Evolutionary conservation across 2,329 filamentous ascomycete genomes (phyloP).

Genomic region (Fusarium sp.): DNA sequence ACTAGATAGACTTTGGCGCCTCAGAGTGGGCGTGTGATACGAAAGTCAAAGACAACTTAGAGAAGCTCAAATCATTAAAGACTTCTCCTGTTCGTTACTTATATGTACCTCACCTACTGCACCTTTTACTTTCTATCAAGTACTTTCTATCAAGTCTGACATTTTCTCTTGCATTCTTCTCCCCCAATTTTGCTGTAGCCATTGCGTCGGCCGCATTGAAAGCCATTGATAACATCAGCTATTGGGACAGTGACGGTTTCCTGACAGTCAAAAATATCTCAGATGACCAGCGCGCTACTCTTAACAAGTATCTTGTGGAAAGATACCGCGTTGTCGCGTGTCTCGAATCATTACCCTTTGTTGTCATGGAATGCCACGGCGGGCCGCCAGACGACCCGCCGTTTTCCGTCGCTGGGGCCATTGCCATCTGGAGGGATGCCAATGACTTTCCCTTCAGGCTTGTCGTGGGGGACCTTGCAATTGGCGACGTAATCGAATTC

Average conservation of each 20-base stretch:
- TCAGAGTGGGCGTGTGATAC: background rate
- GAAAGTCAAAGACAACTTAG: background rate
- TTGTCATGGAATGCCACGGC: background rate
- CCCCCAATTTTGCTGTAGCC: background rate
- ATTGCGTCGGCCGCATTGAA: background rate
- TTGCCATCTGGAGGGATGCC: background rate
- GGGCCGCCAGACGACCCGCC: background rate
- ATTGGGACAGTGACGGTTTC: background rate
- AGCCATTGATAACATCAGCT: background rate
- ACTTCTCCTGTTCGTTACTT: background rate
- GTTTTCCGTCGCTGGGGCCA: background rate
- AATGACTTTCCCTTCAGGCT: rapidly evolving
- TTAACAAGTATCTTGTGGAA: rapidly evolving
- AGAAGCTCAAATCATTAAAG: background rate
- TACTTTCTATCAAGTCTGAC: too few species aligned
- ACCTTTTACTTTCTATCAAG: rapidly evolving
- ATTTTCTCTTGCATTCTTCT: background rate
- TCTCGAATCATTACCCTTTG: background rate
- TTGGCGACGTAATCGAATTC: rapidly evolving
- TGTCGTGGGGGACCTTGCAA: rapidly evolving
- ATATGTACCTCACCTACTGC: background rate
- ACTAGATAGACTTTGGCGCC: rapidly evolving
- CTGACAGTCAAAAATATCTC: too few species aligned
- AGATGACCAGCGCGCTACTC: background rate
- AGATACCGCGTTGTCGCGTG: rapidly evolving